Conservation (phyloP, 73 alveolate species). For the Tetrahymena malaccensis region DNA sequence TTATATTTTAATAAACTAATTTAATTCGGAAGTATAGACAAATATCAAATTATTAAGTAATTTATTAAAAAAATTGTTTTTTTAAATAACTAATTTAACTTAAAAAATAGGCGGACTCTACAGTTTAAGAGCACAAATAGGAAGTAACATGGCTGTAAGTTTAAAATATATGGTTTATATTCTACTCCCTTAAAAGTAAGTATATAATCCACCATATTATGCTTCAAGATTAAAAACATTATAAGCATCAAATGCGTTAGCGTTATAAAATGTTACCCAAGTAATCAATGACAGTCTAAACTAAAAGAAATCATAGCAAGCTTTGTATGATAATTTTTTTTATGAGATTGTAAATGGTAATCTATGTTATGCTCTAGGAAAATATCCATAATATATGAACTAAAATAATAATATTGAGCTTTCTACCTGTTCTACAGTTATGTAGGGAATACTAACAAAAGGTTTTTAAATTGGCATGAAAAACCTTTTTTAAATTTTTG, state of each 20-base stretch:
- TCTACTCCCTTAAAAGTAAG: neutral
- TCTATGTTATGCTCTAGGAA: neutral
- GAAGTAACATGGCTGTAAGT: neutral
- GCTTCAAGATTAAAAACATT: neutral
- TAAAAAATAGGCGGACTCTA: neutral
- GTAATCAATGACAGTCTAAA: neutral
- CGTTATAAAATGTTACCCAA: neutral
- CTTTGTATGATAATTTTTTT: neutral
- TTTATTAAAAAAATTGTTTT: neutral
- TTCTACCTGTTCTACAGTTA: neutral
- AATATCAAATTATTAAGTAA: neutral
- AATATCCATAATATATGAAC: neutral
- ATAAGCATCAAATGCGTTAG: neutral
- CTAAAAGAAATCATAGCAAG: neutral
- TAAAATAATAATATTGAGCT: neutral
- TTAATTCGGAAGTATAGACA: neutral
- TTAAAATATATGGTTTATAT: neutral
- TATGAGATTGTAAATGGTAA: neutral
- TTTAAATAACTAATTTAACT: neutral
- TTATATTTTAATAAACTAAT: neutral
- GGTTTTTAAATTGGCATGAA: neutral
- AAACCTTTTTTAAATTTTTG: neutral
- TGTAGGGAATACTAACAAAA: neutral
- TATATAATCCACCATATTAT: neutral
- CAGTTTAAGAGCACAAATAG: neutral